These are phyloP conservation scores for Russula sp. DNA, from an alignment of 768 basidiomycete genomes.

Conservation along the genomic window DNA sequence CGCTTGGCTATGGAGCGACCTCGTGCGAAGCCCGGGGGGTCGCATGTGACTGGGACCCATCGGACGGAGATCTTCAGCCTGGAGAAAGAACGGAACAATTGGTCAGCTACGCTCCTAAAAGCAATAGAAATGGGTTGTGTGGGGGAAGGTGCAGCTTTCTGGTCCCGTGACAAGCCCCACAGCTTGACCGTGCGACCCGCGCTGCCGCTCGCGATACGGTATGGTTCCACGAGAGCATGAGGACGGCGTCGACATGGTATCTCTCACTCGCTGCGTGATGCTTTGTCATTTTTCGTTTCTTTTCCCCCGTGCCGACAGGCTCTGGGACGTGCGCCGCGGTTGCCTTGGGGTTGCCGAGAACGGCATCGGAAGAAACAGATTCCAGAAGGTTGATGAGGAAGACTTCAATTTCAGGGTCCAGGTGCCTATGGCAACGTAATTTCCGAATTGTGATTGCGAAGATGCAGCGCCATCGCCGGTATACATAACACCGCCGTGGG, in stretches of 20 bases:
- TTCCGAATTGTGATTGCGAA: conserved; percentile 51
- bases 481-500: conserved; percentile 30
- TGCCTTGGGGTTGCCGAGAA: conserved; percentile 86
- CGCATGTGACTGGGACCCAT: no score
- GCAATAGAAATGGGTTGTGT: no score
- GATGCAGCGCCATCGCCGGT: conserved; percentile 23
- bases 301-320: conserved; percentile 89
- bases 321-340: conserved; percentile 72
- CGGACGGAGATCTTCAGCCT: no score
- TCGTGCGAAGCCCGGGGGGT: no score
- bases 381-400: conserved; percentile 95
- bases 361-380: conserved; percentile 88
- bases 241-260: conserved; percentile 90
- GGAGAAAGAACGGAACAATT: no score
- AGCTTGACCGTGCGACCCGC: conserved; percentile 96
- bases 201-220: conserved; percentile 82
- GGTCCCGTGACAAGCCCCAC: conserved; percentile 84
- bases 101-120: no score
- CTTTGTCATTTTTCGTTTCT: conserved; percentile 86
- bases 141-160: no score
- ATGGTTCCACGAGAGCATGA: conserved; percentile 91
- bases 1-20: no score
- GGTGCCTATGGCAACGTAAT: conserved; percentile 94
- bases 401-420: conserved; percentile 98
- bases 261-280: conserved; percentile 52